A percentile compares a stretch with the other conserved stretches of the same genome.
These are phyloP conservation scores for Trametes pubescens DNA, from an alignment of 1,284 basidiomycete genomes.

Conservation along the genomic window DNA sequence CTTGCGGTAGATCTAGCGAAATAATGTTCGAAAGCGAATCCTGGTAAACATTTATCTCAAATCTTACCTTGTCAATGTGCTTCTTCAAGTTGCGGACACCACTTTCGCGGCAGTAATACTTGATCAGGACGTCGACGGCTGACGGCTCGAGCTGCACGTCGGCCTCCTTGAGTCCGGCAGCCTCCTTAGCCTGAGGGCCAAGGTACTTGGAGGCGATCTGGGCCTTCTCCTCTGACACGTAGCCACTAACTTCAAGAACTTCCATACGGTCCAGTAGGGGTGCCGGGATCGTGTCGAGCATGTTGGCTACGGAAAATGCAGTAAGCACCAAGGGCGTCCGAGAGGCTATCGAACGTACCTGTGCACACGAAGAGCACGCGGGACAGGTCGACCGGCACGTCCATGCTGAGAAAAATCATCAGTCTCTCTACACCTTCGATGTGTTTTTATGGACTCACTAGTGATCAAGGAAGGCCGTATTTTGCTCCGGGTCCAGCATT, in stretches of 20 bases:
- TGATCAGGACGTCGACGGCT: slow-evolving; percentile 91
- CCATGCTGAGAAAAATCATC: slow-evolving; percentile 67
- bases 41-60: neutral
- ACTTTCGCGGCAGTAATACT: slow-evolving; percentile 97
- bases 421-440: neutral
- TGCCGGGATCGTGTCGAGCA: slow-evolving; percentile 95
- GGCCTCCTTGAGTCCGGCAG: slow-evolving; percentile 85
- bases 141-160: slow-evolving; percentile 82
- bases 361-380: slow-evolving; percentile 98
- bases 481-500: slow-evolving; percentile 99
- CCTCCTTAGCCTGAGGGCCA: slow-evolving; percentile 93
- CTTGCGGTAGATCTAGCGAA: slow-evolving; percentile 94
- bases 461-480: slow-evolving; percentile 95
- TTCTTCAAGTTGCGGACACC: slow-evolving; percentile 96
- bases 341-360: slow-evolving; percentile 47
- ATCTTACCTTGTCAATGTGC: slow-evolving; percentile 90
- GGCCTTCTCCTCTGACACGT: slow-evolving; percentile 96
- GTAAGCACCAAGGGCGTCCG: neutral
- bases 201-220: slow-evolving; percentile 94
- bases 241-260: slow-evolving; percentile 95
- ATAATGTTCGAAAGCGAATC: slow-evolving; percentile 1
- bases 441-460: slow-evolving; percentile 64
- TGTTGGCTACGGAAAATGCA: slow-evolving; percentile 68
- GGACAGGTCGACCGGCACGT: slow-evolving; percentile 96
- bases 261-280: slow-evolving; percentile 98